Evolutionary conservation across 73 alveolate species (phyloP).

Genomic region (Effrenium voratum): DNA sequence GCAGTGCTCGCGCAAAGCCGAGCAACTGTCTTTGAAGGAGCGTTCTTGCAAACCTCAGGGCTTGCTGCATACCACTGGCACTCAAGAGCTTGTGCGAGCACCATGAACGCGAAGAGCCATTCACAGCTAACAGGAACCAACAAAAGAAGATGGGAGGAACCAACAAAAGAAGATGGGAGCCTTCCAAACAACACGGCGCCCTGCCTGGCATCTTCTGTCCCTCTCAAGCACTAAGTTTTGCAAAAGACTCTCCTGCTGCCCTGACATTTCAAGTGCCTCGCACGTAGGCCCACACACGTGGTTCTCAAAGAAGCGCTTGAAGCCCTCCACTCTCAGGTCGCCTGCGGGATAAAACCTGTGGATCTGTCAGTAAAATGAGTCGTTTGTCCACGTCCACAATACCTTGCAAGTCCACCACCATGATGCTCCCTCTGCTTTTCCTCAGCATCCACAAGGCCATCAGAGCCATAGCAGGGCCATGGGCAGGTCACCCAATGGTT

Average conservation of each 20-base stretch:
- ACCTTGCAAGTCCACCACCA: slow-evolving; percentile 63
- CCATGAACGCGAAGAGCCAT: no score
- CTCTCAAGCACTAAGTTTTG: slow-evolving; percentile 4
- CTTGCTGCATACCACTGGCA: no score
- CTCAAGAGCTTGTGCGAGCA: no score
- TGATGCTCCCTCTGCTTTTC: slow-evolving; percentile 35
- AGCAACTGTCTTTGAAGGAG: no score
- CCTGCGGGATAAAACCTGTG: slow-evolving; percentile 63
- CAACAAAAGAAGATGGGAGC: background rate
- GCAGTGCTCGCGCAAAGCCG: no score
- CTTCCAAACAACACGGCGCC: no score
- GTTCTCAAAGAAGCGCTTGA: slow-evolving; percentile 34
- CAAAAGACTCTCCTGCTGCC: background rate
- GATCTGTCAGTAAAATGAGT: slow-evolving; percentile 29
- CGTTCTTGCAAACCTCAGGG: no score
- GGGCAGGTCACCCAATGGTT: no score
- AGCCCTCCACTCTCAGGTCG: slow-evolving; percentile 42
- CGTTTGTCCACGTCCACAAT: background rate
- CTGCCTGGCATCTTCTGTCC: slow-evolving; percentile 69
- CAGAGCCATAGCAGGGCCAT: no score
- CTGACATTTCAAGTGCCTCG: background rate
- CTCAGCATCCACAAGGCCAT: no score
- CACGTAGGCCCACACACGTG: slow-evolving; percentile 53
- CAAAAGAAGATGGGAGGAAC: background rate
- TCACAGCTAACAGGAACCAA: background rate